Conservation (phyloP, 768 basidiomycete genomes). For the Russula ochroleuca region DNA sequence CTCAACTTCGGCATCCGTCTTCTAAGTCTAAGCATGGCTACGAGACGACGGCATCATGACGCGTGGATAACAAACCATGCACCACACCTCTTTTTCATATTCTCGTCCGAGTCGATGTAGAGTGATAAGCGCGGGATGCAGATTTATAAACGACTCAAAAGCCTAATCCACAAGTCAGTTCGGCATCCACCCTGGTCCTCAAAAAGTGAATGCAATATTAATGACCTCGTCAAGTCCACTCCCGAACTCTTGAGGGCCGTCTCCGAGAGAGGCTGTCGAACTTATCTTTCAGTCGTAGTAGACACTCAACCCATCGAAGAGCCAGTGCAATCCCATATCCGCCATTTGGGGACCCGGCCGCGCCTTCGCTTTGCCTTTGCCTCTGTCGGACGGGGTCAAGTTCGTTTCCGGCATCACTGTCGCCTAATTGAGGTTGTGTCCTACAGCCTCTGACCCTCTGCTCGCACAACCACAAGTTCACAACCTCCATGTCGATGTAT, state of each 20-base stretch:
- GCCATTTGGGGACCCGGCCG: conserved; percentile 36
- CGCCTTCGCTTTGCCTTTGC: conserved; percentile 52
- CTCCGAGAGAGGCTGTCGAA: conserved; percentile 75
- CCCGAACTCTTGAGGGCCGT: conserved; percentile 69
- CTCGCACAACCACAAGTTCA: too few species aligned
- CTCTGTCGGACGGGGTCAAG: conserved; percentile 38
- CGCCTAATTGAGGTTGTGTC: too few species aligned
- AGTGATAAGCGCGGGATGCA: conserved; percentile 80
- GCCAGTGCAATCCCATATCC: conserved; percentile 57
- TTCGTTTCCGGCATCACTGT: conserved; percentile 36
- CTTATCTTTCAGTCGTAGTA: conserved; percentile 87
- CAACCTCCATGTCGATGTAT: too few species aligned
- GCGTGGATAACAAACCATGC: not conserved
- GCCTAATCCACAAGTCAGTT: conserved; percentile 52
- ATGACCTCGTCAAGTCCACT: conserved; percentile 76
- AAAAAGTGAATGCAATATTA: not conserved
- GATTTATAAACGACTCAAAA: conserved; percentile 87
- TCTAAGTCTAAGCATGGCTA: conserved; percentile 55
- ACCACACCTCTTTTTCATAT: conserved; percentile 87
- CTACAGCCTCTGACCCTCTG: too few species aligned
- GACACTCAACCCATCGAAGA: conserved; percentile 89
- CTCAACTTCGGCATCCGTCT: conserved; percentile 92
- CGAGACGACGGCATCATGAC: too few species aligned
- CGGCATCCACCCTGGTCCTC: not conserved
- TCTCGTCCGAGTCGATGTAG: conserved; percentile 96